Evolutionary conservation across 1,139 yeast genomes (phyloP), one percentile per base, ranked within the genome.

Genomic region (Eremothecium gossypii): DNA sequence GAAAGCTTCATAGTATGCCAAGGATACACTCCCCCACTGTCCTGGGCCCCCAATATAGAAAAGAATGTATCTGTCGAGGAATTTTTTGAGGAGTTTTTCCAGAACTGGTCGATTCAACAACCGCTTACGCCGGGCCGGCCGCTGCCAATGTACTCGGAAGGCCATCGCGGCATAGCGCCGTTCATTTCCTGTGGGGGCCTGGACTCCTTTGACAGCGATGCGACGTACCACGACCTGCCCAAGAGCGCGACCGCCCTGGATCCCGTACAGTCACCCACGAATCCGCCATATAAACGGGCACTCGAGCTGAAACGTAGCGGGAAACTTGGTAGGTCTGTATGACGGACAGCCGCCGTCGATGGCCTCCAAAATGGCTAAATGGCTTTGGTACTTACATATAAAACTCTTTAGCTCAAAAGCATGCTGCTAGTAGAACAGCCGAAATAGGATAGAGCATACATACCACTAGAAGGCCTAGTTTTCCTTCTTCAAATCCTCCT

Each of bases 101-200:
- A n/a, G n/a, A n/a, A n/a, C n/a, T n/a, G n/a, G n/a, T n/a, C n/a
- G n/a, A n/a, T n/a, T n/a, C n/a, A n/a, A n/a, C n/a, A n/a, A n/a
- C n/a, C n/a, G 23, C 68, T 75, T 20, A 66, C 64, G 42, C 45
- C 68, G 45, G 55, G 61, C 42, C 60, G 62, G 27, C 70, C 74
- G 44, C 51, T 70, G 46, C 51, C 51, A 27, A 51, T 50, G 60
- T 76, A 61, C 69, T 64, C 37, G n/a, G 47, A 64, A 2, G 93
- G 83, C 52, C 84, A 80, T 49, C 67, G 96, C 47, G 64, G 67
- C 6, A 76, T 89, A 12, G 96, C 96, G 0, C 85, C 86, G 12
- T 91, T 91, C 54, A 68, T 91, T 47, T 95, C 97, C 1, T 89
- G 97, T 65, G 98, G 98, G 37, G 95, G 87, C 56, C 69, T 91